A percentile compares a stretch with the other conserved stretches of the same genome.
Conservation (phyloP, 768 basidiomycete genomes). For the Suillus decipiens region DNA sequence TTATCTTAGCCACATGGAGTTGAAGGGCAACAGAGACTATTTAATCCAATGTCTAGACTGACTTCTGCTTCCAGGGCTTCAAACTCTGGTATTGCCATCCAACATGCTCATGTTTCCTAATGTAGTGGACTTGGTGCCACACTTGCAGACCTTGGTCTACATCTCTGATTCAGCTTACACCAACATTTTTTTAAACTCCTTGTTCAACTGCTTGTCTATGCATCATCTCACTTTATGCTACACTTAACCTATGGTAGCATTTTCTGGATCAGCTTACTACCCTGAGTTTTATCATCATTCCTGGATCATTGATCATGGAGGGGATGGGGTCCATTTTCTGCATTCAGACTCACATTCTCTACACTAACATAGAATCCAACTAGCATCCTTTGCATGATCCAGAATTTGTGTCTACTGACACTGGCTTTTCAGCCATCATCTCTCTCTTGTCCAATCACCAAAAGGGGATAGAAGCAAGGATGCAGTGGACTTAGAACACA, state of each 20-base stretch:
- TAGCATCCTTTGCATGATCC: neutral
- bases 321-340: too few species aligned
- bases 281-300: neutral
- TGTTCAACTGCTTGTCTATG: neutral
- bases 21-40: neutral
- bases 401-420: neutral
- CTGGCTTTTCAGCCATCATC: neutral
- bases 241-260: neutral
- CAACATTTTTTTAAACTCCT: neutral
- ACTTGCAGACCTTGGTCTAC: neutral
- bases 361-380: neutral
- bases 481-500: too few species aligned
- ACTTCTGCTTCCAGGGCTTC: neutral
- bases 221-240: neutral
- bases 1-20: neutral
- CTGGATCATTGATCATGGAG: neutral
- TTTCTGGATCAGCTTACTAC: neutral
- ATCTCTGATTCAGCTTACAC: neutral
- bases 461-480: too few species aligned
- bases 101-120: neutral
- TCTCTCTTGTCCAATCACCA: neutral
- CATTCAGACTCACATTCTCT: too few species aligned
- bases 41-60: neutral
- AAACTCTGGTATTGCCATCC: neutral
- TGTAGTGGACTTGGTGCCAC: neutral